Percentiles rank a stretch among this genome's conserved stretches.
These are phyloP conservation scores for Triangularia setosa DNA, from an alignment of 2,329 filamentous ascomycete genomes.

Conservation along the genomic window DNA sequence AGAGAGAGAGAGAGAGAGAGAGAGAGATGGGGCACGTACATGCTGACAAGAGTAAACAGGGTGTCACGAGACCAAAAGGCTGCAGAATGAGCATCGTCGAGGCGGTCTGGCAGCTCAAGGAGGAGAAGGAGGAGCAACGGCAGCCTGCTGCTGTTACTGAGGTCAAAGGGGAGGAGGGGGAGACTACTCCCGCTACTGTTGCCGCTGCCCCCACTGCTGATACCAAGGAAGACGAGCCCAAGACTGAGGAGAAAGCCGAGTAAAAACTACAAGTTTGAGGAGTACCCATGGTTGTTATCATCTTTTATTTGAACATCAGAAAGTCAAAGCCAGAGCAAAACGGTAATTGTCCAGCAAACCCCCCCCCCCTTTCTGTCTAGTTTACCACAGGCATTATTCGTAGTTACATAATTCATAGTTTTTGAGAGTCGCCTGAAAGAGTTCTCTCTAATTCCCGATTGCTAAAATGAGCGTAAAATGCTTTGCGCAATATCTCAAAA, in stretches of 20 bases:
- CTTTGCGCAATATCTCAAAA: too few species aligned
- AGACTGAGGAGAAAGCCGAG: conserved; percentile 29
- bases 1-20: too few species aligned
- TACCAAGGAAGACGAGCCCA: neutral
- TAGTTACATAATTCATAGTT: neutral
- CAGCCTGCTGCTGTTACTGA: neutral
- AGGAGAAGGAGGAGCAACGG: conserved; percentile 8
- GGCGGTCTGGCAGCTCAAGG: conserved; percentile 29
- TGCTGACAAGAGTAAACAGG: conserved; percentile 16
- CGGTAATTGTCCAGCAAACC: neutral
- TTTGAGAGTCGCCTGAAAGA: neutral
- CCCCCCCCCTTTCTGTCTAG: too few species aligned
- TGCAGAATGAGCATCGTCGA: conserved; percentile 37
- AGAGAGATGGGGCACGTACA: conserved; percentile 21
- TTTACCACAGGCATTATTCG: neutral
- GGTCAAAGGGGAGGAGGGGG: neutral
- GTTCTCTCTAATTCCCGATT: too few species aligned
- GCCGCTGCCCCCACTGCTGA: neutral
- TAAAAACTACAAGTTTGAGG: neutral
- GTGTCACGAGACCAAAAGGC: conserved; percentile 28
- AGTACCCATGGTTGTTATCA: too few species aligned
- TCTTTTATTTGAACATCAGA: too few species aligned
- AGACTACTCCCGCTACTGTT: neutral
- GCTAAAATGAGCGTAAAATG: neutral
- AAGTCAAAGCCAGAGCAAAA: neutral